Base-by-base conservation (phyloP, 352 stramenopile species). In the Phytophthora nicotianae region DNA sequence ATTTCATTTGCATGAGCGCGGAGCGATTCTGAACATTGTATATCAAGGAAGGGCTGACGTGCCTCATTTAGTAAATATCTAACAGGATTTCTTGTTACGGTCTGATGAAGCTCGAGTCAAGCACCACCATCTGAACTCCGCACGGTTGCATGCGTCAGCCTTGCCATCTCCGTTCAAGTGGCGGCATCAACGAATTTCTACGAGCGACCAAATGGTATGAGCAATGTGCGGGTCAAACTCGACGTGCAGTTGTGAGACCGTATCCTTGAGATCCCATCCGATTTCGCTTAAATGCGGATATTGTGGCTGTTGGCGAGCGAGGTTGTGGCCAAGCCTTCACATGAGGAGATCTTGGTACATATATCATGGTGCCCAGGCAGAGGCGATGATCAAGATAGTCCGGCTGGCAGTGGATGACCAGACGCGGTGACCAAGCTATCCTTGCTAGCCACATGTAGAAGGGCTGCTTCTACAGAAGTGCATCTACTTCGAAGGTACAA, bases 201-300 rank as follows among this genome's bases (percentile, higher is more conserved):
- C 16, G 23, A 41, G 4, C 17, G 19, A 47, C 35, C 56, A 64
- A 64, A 48, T 64, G 56, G 46, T 37, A 17, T 8, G 26, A 64
- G 37, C 26, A 64, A 58, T 38, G 37, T 58, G 57, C 26, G 57
- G 47, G 48, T 35, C 47, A 3, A 16, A 19, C 4, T 40, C 16
- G 26, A 51, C 48, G 57, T 58, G 57, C 16, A 17, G 7, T 58
- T 46, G 56, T 63, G 46, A n/a, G 46, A 47, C 56, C 35, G 45
- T 49, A 57, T 42, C 27, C 23, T 41, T 1, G 17, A 50, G 37
- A 5, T 24, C 5, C 51, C 52, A 51, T 51, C 41, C 42, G 53
- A 24, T 51, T 50, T 33, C 24, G 33, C 24, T 55, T 7, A 23
- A 14, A 37, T 6, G 24, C 19, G 41, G 41, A n/a, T 9, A 35